These are phyloP conservation scores for Colletotrichum caudatum DNA, from an alignment of 2,329 filamentous ascomycete genomes.

Conservation along the genomic window DNA sequence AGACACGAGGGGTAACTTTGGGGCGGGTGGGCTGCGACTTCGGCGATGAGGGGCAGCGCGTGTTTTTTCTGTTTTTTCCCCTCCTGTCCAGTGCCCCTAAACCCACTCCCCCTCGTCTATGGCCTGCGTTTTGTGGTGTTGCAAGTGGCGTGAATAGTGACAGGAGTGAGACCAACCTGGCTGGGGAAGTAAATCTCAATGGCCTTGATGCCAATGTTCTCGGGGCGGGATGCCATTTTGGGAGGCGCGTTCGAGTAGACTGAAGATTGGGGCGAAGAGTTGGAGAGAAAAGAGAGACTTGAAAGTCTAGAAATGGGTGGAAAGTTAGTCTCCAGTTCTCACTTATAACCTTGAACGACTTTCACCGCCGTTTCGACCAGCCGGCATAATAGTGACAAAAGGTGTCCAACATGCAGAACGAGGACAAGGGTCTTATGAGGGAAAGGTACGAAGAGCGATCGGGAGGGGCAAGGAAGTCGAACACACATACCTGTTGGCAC, in stretches of 20 bases:
- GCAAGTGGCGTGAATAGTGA: slow-evolving; percentile 43
- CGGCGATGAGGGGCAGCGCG: slow-evolving; percentile 38
- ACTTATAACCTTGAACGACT: slow-evolving; percentile 29
- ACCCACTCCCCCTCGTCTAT: background rate
- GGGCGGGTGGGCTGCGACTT: slow-evolving; percentile 40
- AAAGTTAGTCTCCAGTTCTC: slow-evolving; percentile 27
- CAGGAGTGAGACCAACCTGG: slow-evolving; percentile 71
- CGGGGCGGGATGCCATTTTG: slow-evolving; percentile 79
- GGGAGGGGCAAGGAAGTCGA: slow-evolving; percentile 28
- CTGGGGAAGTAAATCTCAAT: slow-evolving; percentile 90
- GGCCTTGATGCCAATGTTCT: slow-evolving; percentile 94
- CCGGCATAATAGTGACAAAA: slow-evolving; percentile 25
- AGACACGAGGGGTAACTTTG: slow-evolving; percentile 22
- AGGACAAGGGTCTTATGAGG: slow-evolving; percentile 29
- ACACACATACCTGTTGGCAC: slow-evolving; percentile 33
- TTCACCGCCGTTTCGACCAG: slow-evolving; percentile 43
- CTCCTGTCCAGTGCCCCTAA: background rate
- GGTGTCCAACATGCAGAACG: slow-evolving; percentile 30
- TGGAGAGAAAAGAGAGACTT: slow-evolving; percentile 1
- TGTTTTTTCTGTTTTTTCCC: background rate
- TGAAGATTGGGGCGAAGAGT: slow-evolving; percentile 9
- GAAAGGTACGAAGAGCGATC: slow-evolving; percentile 23
- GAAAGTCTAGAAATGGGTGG: slow-evolving; percentile 1
- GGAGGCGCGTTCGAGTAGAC: slow-evolving; percentile 22
- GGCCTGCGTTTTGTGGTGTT: slow-evolving; percentile 11